Evolutionary conservation across 371 early-diverging fungal species (phyloP), one percentile per base, ranked within the genome.

Genomic region (Mycotypha africana): DNA sequence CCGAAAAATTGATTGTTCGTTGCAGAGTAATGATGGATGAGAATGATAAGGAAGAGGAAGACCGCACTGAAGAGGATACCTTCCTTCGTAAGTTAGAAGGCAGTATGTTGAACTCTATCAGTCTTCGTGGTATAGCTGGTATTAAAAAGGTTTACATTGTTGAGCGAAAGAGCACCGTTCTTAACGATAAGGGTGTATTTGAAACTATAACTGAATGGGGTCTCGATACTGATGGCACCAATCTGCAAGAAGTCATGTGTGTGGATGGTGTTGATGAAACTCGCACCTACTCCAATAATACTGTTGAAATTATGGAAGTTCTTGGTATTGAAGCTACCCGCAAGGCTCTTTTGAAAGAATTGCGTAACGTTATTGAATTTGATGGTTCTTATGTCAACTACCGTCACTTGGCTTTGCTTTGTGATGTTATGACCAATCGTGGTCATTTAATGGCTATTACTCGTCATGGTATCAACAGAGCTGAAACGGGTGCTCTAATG

Each of bases 341-440:
- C 45, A 87, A 82, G 39, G 90, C 97, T 6, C 63, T 99, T 45
- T 70, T 99, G 38, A 88, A 86, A 47, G 99, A 99, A 77, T 65
- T 96, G 26, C 87, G 95, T 52, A 80, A 84, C 43, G 99, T 99
- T 51, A 98, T 99, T 62, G 95, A 98, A 74, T 91, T 88, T 58
- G 97, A 94, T 60, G 98, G 98, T 62, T 93, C 95, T 32, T 99
- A 99, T 76, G 99, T 99, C 56, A 99, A 99, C 77, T 94, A 95
- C 67, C 87, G 99, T 47, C 99, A 99, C 62, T 71, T 99, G 69
- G 84, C 94, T 24, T 70, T 99, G 58, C 84, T 99, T 42, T 91
- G 91, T 52, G 99, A 99, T 75, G 89, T 97, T 28, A 99, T 99
- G 99, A 98, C 98, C 14, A 81, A 91, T 45, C 85, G 91, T 30